Base-by-base conservation (phyloP, 2,329 filamentous ascomycete species). In the Ceratocystis huliohia region DNA sequence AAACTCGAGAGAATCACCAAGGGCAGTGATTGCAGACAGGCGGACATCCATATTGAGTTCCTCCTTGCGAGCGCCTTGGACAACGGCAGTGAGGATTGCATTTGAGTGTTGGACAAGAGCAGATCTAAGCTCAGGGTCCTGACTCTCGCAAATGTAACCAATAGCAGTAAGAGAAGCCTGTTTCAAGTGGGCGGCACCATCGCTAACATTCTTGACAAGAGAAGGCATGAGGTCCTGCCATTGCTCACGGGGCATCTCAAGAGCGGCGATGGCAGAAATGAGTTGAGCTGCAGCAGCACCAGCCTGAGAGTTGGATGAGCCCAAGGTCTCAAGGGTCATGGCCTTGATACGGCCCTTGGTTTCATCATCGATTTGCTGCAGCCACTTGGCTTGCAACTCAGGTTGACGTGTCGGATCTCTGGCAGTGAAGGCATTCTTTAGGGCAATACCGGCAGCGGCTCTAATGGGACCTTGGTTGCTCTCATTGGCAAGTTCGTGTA, bases 351-450 rank as follows among this genome's bases (percentile, higher is more conserved):
- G 85, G 70, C 80, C 82, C 84, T 96, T 96, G 73, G 91, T 89
- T 69, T 88, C 85, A 71, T 85, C 81, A 73, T 91, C 88, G 71
- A 93, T 88, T 74, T 89, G 86, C 75, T 87, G 84, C 69, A 94
- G 81, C 94, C 94, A 99, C 87, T 95, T 91, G 74, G 86, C 83
- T 79, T 97, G 94, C 67, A 97, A 85, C 75, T 95, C 89, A 74
- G 89, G 88, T 78, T 96, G 86, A 74, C 91, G 88, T 73, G 85
- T 80, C 74, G 87, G 87, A 78, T 99, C 94, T 81, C 94, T 88
- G 74, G 92, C 89, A 74, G 90, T 91, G 80, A 99, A 97, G 73
- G 94, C 89, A 82, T 99, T 99, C 81, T 99, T 99, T 74, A 99
- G 82, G 72, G 94, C 93, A 72, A 99, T 85, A 85, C 92, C 94